Base-by-base conservation (phyloP, 805 yeast genomes). In the Yamadazyma sp. region DNA sequence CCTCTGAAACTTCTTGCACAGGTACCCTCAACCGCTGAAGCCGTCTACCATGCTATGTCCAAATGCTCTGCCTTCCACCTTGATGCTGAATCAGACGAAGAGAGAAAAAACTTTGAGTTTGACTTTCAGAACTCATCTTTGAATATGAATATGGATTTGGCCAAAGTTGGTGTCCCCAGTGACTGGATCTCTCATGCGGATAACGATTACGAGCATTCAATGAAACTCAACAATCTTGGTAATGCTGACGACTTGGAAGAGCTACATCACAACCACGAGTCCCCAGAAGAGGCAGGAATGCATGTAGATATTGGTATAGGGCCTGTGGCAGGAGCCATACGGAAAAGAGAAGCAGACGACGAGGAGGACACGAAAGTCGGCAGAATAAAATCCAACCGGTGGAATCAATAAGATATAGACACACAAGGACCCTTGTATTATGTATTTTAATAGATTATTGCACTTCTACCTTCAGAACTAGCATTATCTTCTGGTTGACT, bases 231-330 rank as follows among this genome's bases (percentile, higher is more conserved):
- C 18, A 59, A 59, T 37, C 20, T 37, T 6, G 73, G 73, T 5
- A 51, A 55, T 41, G 73, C 71, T 1, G 49, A 44, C 8, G 56
- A 49, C 16, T 46, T 42, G 12, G 50, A 38, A 11, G 48, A 46
- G n/a, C 25, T 33, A 16, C 42, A 40, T 3, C 18, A 32, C 5
- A 38, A 21, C 10, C 43, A 40, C 2, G 45, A 30, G 7, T 41
- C 32, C 10, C n/a, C 28, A 6, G 46, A 45, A 11, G 60, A 47
- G 14, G 71, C 72, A 0, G 73, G 70, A 2, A 67, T 68, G 72
- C 48, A 61, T 32, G 70, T 68, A 18, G 67, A 65, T 32, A 53
- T 68, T n/a, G 69, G 64, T n/a, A 58, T 46, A 37, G 62, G 57
- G 16, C 53, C 61, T 6, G 48, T 63, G 4, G 62, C 66, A 2